A percentile compares a stretch with the other conserved stretches of the same genome.
Conservation (phyloP, 495 filamentous ascomycete genomes). For the Penicillium verhagenii region DNA sequence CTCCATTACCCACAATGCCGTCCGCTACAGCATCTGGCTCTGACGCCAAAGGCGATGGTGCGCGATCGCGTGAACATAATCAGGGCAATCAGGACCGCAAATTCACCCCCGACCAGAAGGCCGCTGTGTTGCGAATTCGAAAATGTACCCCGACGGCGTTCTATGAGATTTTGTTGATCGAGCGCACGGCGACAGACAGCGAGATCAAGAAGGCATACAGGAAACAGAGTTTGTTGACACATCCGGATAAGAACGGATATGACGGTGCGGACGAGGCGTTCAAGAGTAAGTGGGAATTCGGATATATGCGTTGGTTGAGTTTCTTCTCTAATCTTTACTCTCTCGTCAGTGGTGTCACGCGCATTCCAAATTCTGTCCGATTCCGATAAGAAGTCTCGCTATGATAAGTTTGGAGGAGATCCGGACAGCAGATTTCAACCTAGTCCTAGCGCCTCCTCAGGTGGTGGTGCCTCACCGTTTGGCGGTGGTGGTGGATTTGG, state of each 20-base stretch:
- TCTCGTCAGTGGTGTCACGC: slow-evolving; percentile 74
- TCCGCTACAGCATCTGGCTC: slow-evolving; percentile 74
- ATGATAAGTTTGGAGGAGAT: slow-evolving; percentile 84
- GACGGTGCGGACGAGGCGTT: slow-evolving; percentile 96
- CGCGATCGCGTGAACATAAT: slow-evolving; percentile 80
- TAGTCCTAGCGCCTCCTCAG: slow-evolving; percentile 42
- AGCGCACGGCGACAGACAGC: slow-evolving; percentile 68
- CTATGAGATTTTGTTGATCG: slow-evolving; percentile 86
- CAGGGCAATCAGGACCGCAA: slow-evolving; percentile 90
- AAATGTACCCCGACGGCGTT: slow-evolving; percentile 81
- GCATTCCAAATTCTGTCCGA: slow-evolving; percentile 94
- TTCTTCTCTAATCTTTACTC: slow-evolving; percentile 4
- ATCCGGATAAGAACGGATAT: slow-evolving; percentile 99
- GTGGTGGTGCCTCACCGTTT: slow-evolving; percentile 51
- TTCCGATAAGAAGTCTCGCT: slow-evolving; percentile 84
- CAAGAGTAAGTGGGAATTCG: slow-evolving; percentile 61
- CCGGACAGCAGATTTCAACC: slow-evolving; percentile 81
- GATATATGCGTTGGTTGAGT: not conserved
- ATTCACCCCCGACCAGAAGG: slow-evolving; percentile 86
- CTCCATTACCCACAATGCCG: slow-evolving; percentile 57
- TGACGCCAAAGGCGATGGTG: slow-evolving; percentile 58
- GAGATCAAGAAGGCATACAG: slow-evolving; percentile 98
- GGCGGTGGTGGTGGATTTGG: slow-evolving; percentile 57
- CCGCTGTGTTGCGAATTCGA: slow-evolving; percentile 82
- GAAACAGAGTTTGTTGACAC: slow-evolving; percentile 87